These are phyloP conservation scores for Citrus trifoliata DNA, from an alignment of 345 rosid genomes.

Conservation along the genomic window DNA sequence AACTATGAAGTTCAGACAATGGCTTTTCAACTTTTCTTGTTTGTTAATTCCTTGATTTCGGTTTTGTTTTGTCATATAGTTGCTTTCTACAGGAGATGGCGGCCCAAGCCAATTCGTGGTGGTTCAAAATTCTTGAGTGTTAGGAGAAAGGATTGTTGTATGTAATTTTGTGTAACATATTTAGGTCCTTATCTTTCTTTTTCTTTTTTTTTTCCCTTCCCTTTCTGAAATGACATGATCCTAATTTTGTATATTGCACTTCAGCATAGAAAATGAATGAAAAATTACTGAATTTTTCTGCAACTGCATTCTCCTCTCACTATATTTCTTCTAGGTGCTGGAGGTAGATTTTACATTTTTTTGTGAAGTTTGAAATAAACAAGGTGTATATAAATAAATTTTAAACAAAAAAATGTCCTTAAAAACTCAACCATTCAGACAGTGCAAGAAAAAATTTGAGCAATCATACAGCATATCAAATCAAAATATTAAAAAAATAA, in stretches of 20 bases:
- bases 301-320: not conserved
- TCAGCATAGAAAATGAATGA: constrained; percentile 19
- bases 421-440: no score
- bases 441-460: not conserved
- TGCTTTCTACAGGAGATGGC: constrained; percentile 11
- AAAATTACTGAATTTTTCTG: constrained; percentile 8
- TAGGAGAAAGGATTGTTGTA: constrained; percentile 6
- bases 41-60: constrained; percentile 23
- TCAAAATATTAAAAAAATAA: not conserved
- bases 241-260: constrained; percentile 31
- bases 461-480: not conserved
- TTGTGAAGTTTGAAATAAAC: no score
- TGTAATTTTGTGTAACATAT: constrained; percentile 33
- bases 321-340: no score
- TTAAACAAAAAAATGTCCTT: no score
- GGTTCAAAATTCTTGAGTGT: not conserved
- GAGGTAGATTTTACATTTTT: no score
- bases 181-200: constrained; percentile 1
- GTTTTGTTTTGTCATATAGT: constrained; percentile 19
- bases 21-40: constrained; percentile 14
- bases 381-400: no score
- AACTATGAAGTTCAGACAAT: constrained; percentile 40
- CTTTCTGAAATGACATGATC: not conserved
- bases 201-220: not conserved
- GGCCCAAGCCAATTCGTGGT: constrained; percentile 15